Conservation (phyloP, 2,329 filamentous ascomycete genomes). For the Botrytis cinerea region DNA sequence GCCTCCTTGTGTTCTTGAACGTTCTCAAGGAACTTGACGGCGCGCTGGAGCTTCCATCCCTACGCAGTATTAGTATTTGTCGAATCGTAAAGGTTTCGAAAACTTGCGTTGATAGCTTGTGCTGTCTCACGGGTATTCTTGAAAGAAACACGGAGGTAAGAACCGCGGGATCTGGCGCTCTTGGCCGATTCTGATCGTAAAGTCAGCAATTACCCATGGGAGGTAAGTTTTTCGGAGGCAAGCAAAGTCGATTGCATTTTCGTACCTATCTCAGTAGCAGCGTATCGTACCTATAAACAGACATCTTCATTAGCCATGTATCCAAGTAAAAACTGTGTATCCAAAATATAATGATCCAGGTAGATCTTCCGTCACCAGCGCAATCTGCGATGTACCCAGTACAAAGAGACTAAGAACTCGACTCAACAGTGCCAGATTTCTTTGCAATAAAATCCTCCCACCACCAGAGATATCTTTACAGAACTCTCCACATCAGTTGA, state of each 20-base stretch:
- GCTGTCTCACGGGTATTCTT: conserved; percentile 99
- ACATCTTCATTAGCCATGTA: neutral
- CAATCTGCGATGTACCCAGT: neutral
- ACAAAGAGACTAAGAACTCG: neutral
- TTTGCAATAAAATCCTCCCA: neutral
- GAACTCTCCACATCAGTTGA: neutral
- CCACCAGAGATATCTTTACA: neutral
- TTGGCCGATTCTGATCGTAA: conserved; percentile 54
- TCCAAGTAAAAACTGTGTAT: neutral
- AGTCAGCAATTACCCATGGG: conserved; percentile 41
- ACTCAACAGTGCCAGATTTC: neutral
- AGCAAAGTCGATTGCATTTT: neutral
- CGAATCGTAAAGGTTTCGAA: neutral
- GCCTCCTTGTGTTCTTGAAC: conserved; percentile 96
- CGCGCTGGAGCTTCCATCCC: conserved; percentile 24
- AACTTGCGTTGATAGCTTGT: conserved; percentile 80
- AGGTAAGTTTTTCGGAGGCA: conserved; percentile 64
- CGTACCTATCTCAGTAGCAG: conserved; percentile 52
- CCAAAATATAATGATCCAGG: neutral
- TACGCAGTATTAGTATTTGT: neutral
- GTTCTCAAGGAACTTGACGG: conserved; percentile 96
- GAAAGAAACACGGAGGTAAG: conserved; percentile 90
- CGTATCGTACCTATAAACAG: conserved; percentile 80
- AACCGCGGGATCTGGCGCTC: conserved; percentile 96
- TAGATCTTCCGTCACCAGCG: neutral